Evolutionary conservation across 2,329 filamentous ascomycete species (phyloP).

Genomic region (Botryotinia narcissicola): DNA sequence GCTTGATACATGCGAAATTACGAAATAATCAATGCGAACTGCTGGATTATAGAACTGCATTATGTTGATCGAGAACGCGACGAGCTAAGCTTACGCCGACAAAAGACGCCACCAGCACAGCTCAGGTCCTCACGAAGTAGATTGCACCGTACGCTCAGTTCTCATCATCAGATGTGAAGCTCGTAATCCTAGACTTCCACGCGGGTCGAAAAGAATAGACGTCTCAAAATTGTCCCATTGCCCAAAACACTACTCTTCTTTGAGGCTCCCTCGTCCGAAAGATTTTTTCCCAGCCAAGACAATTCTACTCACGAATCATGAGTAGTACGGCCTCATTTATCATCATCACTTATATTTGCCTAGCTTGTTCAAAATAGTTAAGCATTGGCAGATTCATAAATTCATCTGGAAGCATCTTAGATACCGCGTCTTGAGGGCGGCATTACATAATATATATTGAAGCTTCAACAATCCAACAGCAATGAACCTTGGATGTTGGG

Average conservation of each 20-base stretch:
- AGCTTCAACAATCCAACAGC: not conserved
- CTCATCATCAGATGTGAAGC: not conserved
- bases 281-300: not conserved
- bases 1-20: not conserved
- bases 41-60: not conserved
- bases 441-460: not conserved
- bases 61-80: not conserved
- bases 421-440: not conserved
- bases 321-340: not conserved
- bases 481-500: not conserved
- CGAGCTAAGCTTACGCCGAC: not conserved
- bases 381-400: not conserved
- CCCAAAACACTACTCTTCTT: not conserved
- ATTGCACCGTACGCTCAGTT: not conserved
- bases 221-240: not conserved
- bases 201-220: not conserved
- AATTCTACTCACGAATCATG: not conserved
- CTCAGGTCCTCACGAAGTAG: not conserved
- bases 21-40: not conserved
- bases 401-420: not conserved
- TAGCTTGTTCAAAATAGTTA: not conserved
- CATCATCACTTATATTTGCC: not conserved
- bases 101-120: not conserved
- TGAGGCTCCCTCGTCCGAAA: not conserved
- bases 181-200: not conserved